Evolutionary conservation across 2,329 filamentous ascomycete species (phyloP).

Genomic region (Cadophora sp.): DNA sequence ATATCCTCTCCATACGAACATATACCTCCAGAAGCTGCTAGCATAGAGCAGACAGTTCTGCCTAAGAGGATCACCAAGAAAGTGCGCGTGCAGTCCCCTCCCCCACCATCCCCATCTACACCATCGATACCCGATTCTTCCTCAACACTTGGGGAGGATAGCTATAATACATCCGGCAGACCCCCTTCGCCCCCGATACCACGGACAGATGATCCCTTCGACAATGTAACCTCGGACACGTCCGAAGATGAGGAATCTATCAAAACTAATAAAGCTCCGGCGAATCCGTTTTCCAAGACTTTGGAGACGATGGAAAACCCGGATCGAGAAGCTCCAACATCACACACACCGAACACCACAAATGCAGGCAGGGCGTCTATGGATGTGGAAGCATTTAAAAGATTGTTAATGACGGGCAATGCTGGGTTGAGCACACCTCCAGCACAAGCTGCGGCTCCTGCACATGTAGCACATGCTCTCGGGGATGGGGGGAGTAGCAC

Average conservation of each 20-base stretch:
- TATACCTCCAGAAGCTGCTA: constrained; percentile 21
- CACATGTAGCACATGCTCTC: constrained; percentile 39
- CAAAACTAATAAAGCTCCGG: constrained; percentile 44
- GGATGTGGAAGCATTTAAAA: constrained; percentile 80
- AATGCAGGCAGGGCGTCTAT: constrained; percentile 54
- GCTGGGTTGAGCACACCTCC: constrained; percentile 47
- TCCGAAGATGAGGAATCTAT: constrained; percentile 39
- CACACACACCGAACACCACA: constrained; percentile 28
- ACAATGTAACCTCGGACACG: constrained; percentile 41
- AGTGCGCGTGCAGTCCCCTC: constrained; percentile 70
- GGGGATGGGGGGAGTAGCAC: constrained; percentile 57
- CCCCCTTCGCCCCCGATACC: constrained; percentile 41
- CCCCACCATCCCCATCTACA: constrained; percentile 55
- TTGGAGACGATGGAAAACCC: constrained; percentile 56
- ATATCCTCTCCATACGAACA: constrained; percentile 30
- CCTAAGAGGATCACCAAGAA: constrained; percentile 56
- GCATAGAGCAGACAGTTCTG: constrained; percentile 21
- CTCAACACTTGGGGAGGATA: constrained; percentile 43
- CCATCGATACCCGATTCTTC: constrained; percentile 57
- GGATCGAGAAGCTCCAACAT: constrained; percentile 30
- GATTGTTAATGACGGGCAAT: constrained; percentile 77
- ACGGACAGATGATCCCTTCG: constrained; percentile 45
- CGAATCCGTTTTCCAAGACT: constrained; percentile 65
- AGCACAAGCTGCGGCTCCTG: constrained; percentile 40
- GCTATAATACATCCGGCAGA: constrained; percentile 29